Base-by-base conservation (phyloP, 208 protist species). In the Borovskyia barvae region DNA sequence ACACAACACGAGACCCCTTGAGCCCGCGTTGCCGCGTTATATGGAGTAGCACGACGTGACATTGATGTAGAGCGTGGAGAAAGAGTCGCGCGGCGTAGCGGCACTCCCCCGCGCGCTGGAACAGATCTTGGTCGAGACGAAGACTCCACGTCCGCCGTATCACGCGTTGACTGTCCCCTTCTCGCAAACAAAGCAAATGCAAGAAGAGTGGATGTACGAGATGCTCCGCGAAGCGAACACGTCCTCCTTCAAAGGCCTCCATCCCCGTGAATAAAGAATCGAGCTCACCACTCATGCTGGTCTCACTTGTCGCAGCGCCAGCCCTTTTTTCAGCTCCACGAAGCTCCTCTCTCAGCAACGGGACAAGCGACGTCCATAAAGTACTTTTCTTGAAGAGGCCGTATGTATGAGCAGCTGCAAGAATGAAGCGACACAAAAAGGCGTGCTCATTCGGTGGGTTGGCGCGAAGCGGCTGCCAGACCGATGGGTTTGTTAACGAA, bases 391-490 rank as follows among this genome's bases (percentile, higher is more conserved):
- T 55, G 14, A 76, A 43, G 0, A 91, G 9, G 4, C 71, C 54
- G 53, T 86, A 91, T 3, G 75, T 74, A 8, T 73, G 26, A 20
- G 78, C 77, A 15, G 78, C 11, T 0, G 68, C 63, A 35, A 80
- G 24, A 17, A 85, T 61, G 55, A 92, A 88, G 14, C 76, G 55
- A 26, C 70, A 65, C 15, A 87, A 29, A 57, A 91, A 91, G 2
- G 35, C 56, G 9, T 39, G 29, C 35, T 85, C 74, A 53, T 75
- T 71, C 22, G 65, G 59, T 19, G 65, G 39, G 5, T 39, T 40
- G 33, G 66, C 36, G 3, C 25, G 46, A 3, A 90, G 45, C 26
- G 68, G 60, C 35, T 63, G 51, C 84, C 84, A 86, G 29, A 64
- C 58, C 0, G 52, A 51, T 0, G 22, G 1, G 24, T 54, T 41